Base-by-base conservation (phyloP, 768 basidiomycete genomes). In the Mycena sanguinolenta region DNA sequence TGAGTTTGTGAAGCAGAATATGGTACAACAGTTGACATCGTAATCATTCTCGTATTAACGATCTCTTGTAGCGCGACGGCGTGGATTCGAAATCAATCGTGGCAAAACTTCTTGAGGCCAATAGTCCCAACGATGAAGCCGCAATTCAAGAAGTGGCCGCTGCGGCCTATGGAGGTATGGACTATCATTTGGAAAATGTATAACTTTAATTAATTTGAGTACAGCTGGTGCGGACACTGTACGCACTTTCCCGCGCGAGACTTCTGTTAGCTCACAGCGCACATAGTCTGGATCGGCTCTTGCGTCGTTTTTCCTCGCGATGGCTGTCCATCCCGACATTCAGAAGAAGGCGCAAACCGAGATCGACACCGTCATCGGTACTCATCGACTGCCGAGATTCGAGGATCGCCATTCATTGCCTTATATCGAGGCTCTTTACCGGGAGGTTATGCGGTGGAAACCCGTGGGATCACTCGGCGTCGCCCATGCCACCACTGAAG, bases 111-210 rank as follows among this genome's bases (percentile, higher is more conserved):
- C 66, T 75, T 8, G 60, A 65, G 34, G 16, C 42, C 10, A 63
- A 46, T 21, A 21, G 44, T 7, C 55, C 6, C 32, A 4, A 58
- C 4, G 27, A 76, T 71, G 44, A 77, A 44, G 64, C 57, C 6
- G 70, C 73, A 4, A 79, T 80, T 58, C 77, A 77, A 66, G 76
- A 72, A 21, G 75, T 80, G 28, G 78, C 77, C 6, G 79, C 78
- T 1, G 78, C 77, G 1, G 77, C 75, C 1, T 80, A 81, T 60
- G 77, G 75, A 6, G 78, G 82, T 81, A 34, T 34, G 6, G 14
- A 28, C 13, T 17, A 13, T 55, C 1, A 3, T 32, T 55, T 10
- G 2, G 5, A 62, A 10, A 16, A 21, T 50, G 32, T 34, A 10
- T 34, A 34, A 25, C 23, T 58, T 28, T 19, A n/a, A n/a, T 54